These are phyloP conservation scores for Nyssa sinensis DNA, from an alignment of 148 eudicot species.

Conservation along the genomic window DNA sequence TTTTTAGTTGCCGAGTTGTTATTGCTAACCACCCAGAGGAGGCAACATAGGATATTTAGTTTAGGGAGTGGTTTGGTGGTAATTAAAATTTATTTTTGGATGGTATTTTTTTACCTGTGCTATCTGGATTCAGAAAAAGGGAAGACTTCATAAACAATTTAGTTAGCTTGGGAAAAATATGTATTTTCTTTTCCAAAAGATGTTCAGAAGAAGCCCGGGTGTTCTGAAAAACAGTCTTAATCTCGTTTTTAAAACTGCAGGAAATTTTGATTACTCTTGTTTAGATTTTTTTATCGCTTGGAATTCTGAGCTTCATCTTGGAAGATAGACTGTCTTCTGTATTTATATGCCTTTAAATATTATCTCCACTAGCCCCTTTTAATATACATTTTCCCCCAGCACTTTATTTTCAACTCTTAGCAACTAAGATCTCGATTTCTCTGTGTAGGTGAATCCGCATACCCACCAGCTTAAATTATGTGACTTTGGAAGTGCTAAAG, in stretches of 20 bases:
- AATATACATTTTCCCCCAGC: neutral
- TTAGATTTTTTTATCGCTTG: too few relatives aligned
- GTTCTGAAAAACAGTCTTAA: neutral
- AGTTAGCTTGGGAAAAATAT: slow-evolving; percentile 1
- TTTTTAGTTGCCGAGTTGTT: too few relatives aligned
- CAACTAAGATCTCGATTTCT: neutral
- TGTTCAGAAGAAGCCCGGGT: neutral
- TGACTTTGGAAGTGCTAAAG: slow-evolving; percentile 86
- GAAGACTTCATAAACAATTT: neutral
- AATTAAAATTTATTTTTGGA: neutral
- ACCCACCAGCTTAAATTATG: slow-evolving; percentile 79
- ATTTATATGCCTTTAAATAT: neutral
- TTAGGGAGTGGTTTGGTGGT: too few relatives aligned
- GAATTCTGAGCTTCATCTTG: neutral
- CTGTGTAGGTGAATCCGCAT: slow-evolving; percentile 70
- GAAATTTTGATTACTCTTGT: too few relatives aligned
- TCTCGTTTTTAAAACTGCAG: too few relatives aligned
- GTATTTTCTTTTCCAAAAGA: neutral
- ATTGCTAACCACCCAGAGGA: too few relatives aligned
- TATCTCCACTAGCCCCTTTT: neutral
- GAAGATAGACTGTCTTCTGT: neutral
- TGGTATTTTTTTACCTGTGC: neutral
- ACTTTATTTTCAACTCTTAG: neutral
- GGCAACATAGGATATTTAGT: too few relatives aligned
- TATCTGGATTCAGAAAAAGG: neutral